Evolutionary conservation across 1,284 basidiomycete genomes (phyloP), one percentile per base, ranked within the genome.

Genomic region (Fistulinella cinereoalba): DNA sequence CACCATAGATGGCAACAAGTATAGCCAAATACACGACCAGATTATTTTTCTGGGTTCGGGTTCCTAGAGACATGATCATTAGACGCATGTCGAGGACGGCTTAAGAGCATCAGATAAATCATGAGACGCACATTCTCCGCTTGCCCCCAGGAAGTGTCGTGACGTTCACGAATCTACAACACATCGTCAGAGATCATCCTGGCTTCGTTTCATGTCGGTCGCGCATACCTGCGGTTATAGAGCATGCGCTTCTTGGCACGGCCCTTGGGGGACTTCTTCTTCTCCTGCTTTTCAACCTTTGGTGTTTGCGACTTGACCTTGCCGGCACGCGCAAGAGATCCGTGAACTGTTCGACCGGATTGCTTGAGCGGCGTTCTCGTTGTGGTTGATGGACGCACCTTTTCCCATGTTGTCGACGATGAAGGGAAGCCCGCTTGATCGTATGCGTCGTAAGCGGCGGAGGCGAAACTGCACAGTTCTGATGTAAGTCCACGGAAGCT

Each of bases 311-410:
- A 92, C 79, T 92, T 97, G 83, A 97, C 95, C 85, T 98, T 97
- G 76, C 94, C 95, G 72, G 95, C 95, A 84, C 96, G 96, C 75
- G 95, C 95, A 77, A 97, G 92, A 70, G 95, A 97, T 74, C 96
- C 95, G 90, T 98, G 96, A 77, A 97, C 96, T 90, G 29, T 32
- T 11, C 25, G 29, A n/a, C 29, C 11, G 6, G n/a, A n/a, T 11
- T 12, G 22, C 25, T 31, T 31, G 19, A 31, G 21, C 19, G n/a
- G n/a, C 5, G 25, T 18, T 9, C 12, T 21, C 37, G 45, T 43
- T 43, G 43, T 34, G 22, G 4, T 13, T 11, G 15, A 32, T n/a
- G 29, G 36, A 18, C 57, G 52, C 55, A 81, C 81, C 81, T 80
- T 83, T 83, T 72, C 81, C 81, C 81, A 83, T 83, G 55, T 75